Evolutionary conservation across 805 yeast genomes (phyloP).

Genomic region (Saccharomycopsis microspora): DNA sequence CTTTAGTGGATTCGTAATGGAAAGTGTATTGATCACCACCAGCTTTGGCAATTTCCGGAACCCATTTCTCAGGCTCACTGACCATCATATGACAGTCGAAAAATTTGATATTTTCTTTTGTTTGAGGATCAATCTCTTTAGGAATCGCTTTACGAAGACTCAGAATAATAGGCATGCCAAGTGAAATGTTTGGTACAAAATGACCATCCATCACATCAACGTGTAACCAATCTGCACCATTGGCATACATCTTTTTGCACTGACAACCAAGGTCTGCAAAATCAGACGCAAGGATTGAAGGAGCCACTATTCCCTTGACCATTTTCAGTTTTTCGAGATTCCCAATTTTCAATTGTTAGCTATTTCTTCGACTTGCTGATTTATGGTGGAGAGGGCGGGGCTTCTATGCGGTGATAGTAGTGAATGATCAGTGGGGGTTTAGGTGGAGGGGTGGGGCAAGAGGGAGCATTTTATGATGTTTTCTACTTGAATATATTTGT

Average conservation of each 20-base stretch:
- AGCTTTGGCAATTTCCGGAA: slow-evolving; percentile 78
- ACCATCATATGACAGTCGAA: slow-evolving; percentile 99
- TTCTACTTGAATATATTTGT: no score
- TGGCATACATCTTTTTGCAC: slow-evolving; percentile 66
- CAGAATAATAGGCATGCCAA: slow-evolving; percentile 84
- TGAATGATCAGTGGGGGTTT: no score
- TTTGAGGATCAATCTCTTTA: slow-evolving; percentile 25
- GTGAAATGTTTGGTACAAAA: slow-evolving; percentile 91
- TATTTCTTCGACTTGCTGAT: neutral
- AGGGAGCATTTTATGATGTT: no score
- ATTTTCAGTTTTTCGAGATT: slow-evolving; percentile 24
- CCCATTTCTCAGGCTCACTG: slow-evolving; percentile 85
- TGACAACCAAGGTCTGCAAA: slow-evolving; percentile 84
- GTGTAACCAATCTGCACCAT: slow-evolving; percentile 94
- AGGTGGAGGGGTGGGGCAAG: no score
- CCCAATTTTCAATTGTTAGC: neutral
- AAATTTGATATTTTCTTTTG: slow-evolving; percentile 22
- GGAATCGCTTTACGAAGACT: slow-evolving; percentile 73
- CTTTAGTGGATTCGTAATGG: slow-evolving; percentile 85
- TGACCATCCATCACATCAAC: slow-evolving; percentile 98
- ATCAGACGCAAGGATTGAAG: slow-evolving; percentile 87
- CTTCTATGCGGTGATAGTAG: no score
- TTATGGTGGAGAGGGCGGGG: no score
- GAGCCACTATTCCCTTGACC: slow-evolving; percentile 84
- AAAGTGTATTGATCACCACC: slow-evolving; percentile 96